These are phyloP conservation scores for Echinosophora koreensis DNA, from an alignment of 306 rosid species.

Conservation along the genomic window DNA sequence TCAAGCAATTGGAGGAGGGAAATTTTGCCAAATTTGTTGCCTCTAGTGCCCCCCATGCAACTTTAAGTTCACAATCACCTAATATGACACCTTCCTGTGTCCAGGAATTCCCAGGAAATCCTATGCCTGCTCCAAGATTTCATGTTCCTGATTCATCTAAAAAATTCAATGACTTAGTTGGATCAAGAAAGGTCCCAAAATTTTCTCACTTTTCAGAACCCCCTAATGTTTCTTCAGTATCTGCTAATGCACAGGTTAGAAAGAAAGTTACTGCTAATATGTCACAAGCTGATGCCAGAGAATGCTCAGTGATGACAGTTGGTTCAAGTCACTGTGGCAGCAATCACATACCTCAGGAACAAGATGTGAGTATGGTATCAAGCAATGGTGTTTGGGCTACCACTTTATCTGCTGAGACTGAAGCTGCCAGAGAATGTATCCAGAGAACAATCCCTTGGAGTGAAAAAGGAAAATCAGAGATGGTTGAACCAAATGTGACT, in stretches of 20 bases:
- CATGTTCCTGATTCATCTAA: conserved; percentile 54
- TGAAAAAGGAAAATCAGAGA: conserved; percentile 61
- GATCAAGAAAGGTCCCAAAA: conserved; percentile 49
- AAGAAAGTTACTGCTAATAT: conserved; percentile 49
- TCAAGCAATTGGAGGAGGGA: conserved; percentile 58
- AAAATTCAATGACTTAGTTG: conserved; percentile 44
- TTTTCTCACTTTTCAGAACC: conserved; percentile 56
- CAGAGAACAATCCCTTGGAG: conserved; percentile 48
- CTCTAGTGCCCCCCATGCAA: conserved; percentile 42
- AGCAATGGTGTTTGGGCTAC: conserved; percentile 59
- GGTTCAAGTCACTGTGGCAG: conserved; percentile 86
- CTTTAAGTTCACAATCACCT: conserved; percentile 42
- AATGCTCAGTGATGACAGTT: conserved; percentile 69
- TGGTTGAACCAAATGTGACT: conserved; percentile 63
- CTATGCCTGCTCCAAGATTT: conserved; percentile 70
- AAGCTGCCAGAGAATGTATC: conserved; percentile 49
- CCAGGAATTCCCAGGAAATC: conserved; percentile 48
- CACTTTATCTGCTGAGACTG: conserved; percentile 57
- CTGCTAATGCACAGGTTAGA: conserved; percentile 49
- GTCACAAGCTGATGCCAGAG: conserved; percentile 59
- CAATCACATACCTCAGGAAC: conserved; percentile 67
- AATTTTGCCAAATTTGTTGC: conserved; percentile 53
- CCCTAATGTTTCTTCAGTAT: conserved; percentile 45
- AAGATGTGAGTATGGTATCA: conserved; percentile 53
- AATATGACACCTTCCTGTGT: conserved; percentile 42